Conservation (phyloP, 768 basidiomycete genomes). For the Lepiota subincarnata region DNA sequence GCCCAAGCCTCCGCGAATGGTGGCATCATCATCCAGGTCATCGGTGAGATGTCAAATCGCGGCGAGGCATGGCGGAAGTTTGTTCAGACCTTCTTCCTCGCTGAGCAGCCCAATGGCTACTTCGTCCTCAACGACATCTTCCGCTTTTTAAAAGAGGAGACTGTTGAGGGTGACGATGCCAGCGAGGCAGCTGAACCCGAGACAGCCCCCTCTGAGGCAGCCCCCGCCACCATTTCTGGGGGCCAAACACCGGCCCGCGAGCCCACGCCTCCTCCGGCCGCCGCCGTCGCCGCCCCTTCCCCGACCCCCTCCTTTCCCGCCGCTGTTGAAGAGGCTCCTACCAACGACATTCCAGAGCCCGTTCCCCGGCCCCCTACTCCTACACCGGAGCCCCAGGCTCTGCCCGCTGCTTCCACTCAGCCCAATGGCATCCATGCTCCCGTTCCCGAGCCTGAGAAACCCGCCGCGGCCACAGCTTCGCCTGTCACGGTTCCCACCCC, state of each 20-base stretch:
- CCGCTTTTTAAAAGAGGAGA: slow-evolving; percentile 97
- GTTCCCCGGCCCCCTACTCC: slow-evolving; percentile 32
- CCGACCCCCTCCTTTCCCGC: slow-evolving; percentile 20
- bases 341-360: slow-evolving; percentile 36
- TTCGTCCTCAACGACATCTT: slow-evolving; percentile 99
- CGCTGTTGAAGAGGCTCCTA: slow-evolving; percentile 36
- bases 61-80: slow-evolving; percentile 95
- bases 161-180: slow-evolving; percentile 73
- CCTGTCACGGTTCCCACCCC: slow-evolving; percentile 26
- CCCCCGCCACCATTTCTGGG: slow-evolving; percentile 28
- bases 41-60: slow-evolving; percentile 97
- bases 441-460: slow-evolving; percentile 34
- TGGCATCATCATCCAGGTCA: slow-evolving; percentile 98
- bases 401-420: slow-evolving; percentile 24
- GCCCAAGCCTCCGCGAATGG: slow-evolving; percentile 92
- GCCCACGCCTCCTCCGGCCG: slow-evolving; percentile 32
- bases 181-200: slow-evolving; percentile 39
- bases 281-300: slow-evolving; percentile 26
- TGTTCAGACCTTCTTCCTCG: slow-evolving; percentile 99
- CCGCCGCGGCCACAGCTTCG: slow-evolving; percentile 22
- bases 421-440: slow-evolving; percentile 31
- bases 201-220: slow-evolving; percentile 29
- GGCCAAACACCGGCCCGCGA: slow-evolving; percentile 19
- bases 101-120: slow-evolving; percentile 98
- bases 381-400: slow-evolving; percentile 23